Evolutionary conservation across 805 yeast species (phyloP).

Genomic region (Blastobotrys parvus): DNA sequence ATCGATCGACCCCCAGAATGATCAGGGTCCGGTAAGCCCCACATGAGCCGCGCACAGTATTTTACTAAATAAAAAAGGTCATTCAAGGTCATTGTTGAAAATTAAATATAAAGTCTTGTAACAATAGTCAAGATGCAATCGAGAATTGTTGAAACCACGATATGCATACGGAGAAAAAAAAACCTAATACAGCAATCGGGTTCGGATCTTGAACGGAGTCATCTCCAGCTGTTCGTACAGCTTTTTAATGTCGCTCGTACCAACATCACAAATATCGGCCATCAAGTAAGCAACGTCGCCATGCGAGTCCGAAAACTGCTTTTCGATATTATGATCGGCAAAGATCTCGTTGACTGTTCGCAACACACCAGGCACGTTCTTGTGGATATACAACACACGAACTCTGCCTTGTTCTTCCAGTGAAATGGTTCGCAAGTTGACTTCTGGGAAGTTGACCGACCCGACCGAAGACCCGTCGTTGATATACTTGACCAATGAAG

Average conservation of each 20-base stretch:
- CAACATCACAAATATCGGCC: slow-evolving; percentile 92
- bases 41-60: too few species aligned
- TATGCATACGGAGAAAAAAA: too few species aligned
- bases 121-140: too few species aligned
- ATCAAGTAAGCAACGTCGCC: slow-evolving; percentile 95
- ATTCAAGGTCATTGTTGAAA: too few species aligned
- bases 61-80: too few species aligned
- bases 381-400: slow-evolving; percentile 92
- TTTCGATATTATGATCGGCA: slow-evolving; percentile 91
- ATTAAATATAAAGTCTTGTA: too few species aligned
- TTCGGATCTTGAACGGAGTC: slow-evolving; percentile 84
- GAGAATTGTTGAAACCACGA: too few species aligned
- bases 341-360: slow-evolving; percentile 94
- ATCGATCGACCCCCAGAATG: too few species aligned
- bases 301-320: slow-evolving; percentile 94
- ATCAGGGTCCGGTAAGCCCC: too few species aligned
- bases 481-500: slow-evolving; percentile 79
- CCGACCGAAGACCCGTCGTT: slow-evolving; percentile 94
- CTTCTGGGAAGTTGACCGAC: slow-evolving; percentile 99
- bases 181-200: slow-evolving; percentile 73
- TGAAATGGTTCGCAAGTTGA: slow-evolving; percentile 76
- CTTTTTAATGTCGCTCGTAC: slow-evolving; percentile 69
- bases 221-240: slow-evolving; percentile 78
- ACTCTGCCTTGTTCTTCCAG: slow-evolving; percentile 77
- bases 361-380: slow-evolving; percentile 97